These are phyloP conservation scores for Davidsoniella neocaledoniae DNA, from an alignment of 2,329 filamentous ascomycete genomes.

Conservation along the genomic window DNA sequence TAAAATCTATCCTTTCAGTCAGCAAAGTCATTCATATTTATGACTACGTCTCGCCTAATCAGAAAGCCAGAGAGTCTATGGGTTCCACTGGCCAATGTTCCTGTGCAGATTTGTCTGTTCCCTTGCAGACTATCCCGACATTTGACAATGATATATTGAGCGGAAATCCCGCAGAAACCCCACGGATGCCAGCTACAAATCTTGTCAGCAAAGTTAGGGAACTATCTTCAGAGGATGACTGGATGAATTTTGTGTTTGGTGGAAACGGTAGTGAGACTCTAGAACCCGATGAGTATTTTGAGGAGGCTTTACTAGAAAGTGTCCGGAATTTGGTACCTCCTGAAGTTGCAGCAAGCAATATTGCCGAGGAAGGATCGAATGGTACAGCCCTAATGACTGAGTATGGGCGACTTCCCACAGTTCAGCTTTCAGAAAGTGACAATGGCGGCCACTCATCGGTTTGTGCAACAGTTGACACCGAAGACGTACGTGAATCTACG, in stretches of 20 bases:
- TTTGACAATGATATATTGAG: no score
- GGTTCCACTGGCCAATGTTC: no score
- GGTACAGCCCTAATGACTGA: neutral
- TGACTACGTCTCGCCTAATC: no score
- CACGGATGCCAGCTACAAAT: no score
- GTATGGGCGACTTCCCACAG: neutral
- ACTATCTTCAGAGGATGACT: slow-evolving; percentile 5
- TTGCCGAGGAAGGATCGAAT: neutral
- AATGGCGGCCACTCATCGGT: neutral
- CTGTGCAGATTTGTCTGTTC: no score
- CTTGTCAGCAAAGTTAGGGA: neutral
- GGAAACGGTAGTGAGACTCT: neutral
- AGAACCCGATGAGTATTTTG: neutral
- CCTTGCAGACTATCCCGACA: no score
- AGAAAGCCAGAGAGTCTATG: no score
- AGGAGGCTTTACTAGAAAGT: slow-evolving; percentile 3
- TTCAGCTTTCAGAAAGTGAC: neutral
- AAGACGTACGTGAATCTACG: no score
- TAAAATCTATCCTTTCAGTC: neutral
- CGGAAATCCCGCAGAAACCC: no score
- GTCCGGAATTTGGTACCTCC: neutral
- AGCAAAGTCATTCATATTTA: no score
- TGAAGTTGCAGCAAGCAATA: neutral
- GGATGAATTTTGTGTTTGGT: slow-evolving; percentile 10
- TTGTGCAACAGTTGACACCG: neutral